Percentiles rank a stretch among this genome's conserved stretches.
phyloP scores from a whole-genome alignment of 352 stramenopile genomes.

The Elongisporangium prolatum region DNA sequence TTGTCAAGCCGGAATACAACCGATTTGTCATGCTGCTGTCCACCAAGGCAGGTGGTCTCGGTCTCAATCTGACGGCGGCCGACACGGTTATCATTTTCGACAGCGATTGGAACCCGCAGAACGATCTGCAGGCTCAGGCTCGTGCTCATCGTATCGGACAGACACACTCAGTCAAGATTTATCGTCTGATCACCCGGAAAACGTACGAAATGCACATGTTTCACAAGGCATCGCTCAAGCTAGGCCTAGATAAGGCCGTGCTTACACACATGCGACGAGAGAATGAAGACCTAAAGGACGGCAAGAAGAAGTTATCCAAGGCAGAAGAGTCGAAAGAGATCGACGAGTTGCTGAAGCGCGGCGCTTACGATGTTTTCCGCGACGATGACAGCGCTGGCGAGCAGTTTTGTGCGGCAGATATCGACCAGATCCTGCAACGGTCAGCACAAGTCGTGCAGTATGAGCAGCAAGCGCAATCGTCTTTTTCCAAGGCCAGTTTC shows the following conservation, averaged over 20 bases:
- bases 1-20: slow-evolving; percentile 89
- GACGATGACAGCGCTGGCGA: slow-evolving; percentile 89
- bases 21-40: slow-evolving; percentile 98
- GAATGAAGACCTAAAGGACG: slow-evolving; percentile 70
- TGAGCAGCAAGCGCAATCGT: slow-evolving; percentile 75
- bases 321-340: slow-evolving; percentile 88
- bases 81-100: slow-evolving; percentile 99
- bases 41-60: slow-evolving; percentile 95
- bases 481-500: slow-evolving; percentile 92
- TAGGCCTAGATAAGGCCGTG: slow-evolving; percentile 92
- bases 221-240: slow-evolving; percentile 89
- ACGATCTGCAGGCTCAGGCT: slow-evolving; percentile 94
- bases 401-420: slow-evolving; percentile 96
- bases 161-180: slow-evolving; percentile 89
- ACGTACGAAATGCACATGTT: slow-evolving; percentile 97
- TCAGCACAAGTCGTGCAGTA: slow-evolving; percentile 86
- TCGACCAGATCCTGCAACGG: slow-evolving; percentile 96
- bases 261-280: slow-evolving; percentile 89
- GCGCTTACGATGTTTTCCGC: slow-evolving; percentile 90
- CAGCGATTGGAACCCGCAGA: slow-evolving; percentile 98
- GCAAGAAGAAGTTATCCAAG: slow-evolving; percentile 64
- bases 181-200: slow-evolving; percentile 86
- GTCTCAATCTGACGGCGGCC: slow-evolving; percentile 90
- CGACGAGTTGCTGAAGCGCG: slow-evolving; percentile 88
- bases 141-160: slow-evolving; percentile 90